Evolutionary conservation across 1,284 basidiomycete species (phyloP), one percentile per base, ranked within the genome.

Genomic region (Lentinula novae-zelandiae): DNA sequence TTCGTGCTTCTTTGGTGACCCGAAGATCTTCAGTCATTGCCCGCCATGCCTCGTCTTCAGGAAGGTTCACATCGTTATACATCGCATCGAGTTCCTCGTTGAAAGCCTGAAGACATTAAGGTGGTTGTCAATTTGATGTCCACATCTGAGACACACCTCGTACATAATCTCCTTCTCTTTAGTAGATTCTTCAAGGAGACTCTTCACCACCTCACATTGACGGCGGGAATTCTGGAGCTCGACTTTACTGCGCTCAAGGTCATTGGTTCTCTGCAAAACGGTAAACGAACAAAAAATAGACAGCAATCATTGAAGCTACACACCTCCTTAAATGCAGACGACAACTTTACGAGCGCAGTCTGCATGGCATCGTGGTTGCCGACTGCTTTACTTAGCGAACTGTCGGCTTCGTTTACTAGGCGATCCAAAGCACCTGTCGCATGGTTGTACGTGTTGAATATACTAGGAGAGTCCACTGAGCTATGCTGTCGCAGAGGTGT

Each of bases 131-230:
- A 15, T 39, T 33, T 49, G 34, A 31, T 27, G 20, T 20, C 1
- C 5, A 38, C 22, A 42, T 33, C 5, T 1, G 3, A 15, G 20
- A 72, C 84, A 69, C 62, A 93, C 93, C 78, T 95, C 90, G 69
- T 94, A 96, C 80, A 95, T 87, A 68, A 93, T 90, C 67, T 94
- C 92, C 70, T 95, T 90, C 76, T 96, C 93, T 1, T 86, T 82
- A n/a, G 87, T 89, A 39, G 85, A 82, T 68, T 93, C 89, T 10
- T 80, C 78, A 3, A 95, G 77, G 49, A 95, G 80, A 62, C 83
- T 83, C 70, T 90, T 90, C 9, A 94, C 81, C 36, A 93, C 76
- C 62, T 92, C 90, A 63, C 85, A 86, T 70, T 92, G 89, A 20
- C 89, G 83, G 65, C 83, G 88, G 7, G 82, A 78, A 62, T 85